phyloP scores from a whole-genome alignment of 2,329 filamentous ascomycete genomes.

The Rhynchosporium secalis region DNA sequence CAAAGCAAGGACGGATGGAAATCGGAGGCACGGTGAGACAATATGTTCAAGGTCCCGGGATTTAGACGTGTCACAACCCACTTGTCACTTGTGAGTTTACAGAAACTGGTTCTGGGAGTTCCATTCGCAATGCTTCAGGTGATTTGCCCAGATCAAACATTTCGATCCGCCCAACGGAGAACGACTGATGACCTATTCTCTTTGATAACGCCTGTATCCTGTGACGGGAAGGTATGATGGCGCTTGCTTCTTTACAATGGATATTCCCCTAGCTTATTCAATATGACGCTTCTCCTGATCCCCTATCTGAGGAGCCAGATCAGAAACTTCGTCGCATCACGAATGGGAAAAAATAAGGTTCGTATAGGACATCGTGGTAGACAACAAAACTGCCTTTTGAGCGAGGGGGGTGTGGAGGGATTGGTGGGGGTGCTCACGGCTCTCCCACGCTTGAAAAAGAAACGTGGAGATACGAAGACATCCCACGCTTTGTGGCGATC shows the following conservation, averaged over 20 bases:
- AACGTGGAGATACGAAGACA: slow-evolving; percentile 4
- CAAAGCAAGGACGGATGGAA: slow-evolving; percentile 3
- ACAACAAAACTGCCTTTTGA: slow-evolving; percentile 8
- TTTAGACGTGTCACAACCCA: background rate
- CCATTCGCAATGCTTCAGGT: slow-evolving; percentile 13
- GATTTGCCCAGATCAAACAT: slow-evolving; percentile 1
- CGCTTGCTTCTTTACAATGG: background rate
- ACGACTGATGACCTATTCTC: slow-evolving; percentile 5
- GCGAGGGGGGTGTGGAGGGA: background rate
- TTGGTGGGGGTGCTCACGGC: background rate
- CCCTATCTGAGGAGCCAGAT: no score
- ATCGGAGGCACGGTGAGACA: background rate
- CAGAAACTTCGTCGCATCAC: no score
- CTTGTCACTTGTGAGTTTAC: background rate
- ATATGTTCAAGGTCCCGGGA: background rate
- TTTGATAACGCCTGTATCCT: background rate
- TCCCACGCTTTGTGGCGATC: slow-evolving; percentile 10
- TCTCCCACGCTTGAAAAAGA: background rate
- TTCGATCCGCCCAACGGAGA: background rate
- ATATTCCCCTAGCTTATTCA: no score
- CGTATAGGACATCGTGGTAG: background rate
- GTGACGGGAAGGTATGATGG: slow-evolving; percentile 4
- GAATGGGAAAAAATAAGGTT: no score
- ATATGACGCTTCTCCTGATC: no score
- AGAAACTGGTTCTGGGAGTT: background rate